Evolutionary conservation across 164 flowering plant species (phyloP).

Genomic region (Aristolochia fimbriata): DNA sequence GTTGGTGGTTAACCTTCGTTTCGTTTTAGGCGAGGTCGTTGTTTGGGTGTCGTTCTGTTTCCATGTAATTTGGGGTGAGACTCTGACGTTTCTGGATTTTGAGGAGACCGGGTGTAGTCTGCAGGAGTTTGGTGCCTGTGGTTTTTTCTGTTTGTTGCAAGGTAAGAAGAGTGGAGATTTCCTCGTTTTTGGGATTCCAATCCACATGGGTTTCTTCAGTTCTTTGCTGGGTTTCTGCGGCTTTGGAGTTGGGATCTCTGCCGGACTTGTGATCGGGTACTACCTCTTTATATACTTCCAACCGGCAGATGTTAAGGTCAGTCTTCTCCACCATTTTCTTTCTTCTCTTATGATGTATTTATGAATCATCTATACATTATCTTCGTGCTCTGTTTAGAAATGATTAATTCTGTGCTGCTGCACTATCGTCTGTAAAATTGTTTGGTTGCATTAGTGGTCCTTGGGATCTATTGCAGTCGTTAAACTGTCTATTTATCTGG

Average conservation of each 20-base stretch:
- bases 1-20: background rate
- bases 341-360: background rate
- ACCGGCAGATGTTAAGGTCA: slow-evolving; percentile 73
- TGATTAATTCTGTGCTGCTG: background rate
- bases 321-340: slow-evolving; percentile 1
- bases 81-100: background rate
- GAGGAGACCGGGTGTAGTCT: background rate
- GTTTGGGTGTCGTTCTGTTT: background rate
- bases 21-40: background rate
- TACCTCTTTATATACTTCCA: slow-evolving; percentile 71
- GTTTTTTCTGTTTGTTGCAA: background rate
- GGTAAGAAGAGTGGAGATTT: background rate
- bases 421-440: background rate
- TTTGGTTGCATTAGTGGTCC: background rate
- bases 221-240: slow-evolving; percentile 57
- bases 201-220: slow-evolving; percentile 64
- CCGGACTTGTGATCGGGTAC: slow-evolving; percentile 65
- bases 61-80: background rate
- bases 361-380: background rate
- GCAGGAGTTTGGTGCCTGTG: background rate
- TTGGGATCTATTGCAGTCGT: background rate
- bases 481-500: background rate
- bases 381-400: background rate
- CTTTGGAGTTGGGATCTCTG: slow-evolving; percentile 65
- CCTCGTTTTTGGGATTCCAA: background rate